Evolutionary conservation across 2,329 filamentous ascomycete genomes (phyloP), one percentile per base, ranked within the genome.

Genomic region (Annulohypoxylon truncatum): DNA sequence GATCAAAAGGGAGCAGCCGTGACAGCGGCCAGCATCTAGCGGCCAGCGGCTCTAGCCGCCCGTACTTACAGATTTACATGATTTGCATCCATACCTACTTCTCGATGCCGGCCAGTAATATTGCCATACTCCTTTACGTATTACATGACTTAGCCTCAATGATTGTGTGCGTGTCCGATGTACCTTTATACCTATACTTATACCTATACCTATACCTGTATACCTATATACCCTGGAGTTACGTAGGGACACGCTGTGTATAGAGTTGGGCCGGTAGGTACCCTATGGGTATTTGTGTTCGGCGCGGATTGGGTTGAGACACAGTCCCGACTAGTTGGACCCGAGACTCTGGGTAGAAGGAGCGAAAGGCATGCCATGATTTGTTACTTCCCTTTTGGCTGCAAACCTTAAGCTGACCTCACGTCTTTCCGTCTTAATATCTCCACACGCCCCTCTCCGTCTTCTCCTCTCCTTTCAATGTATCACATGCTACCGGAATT

Each of bases 341-440:
- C 67, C 67, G 67, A 74, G 71, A 71, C 70, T 69, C 69, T 67
- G 71, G 68, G 72, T 69, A 60, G 73, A 70, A 74, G 72, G 67
- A 72, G 66, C 68, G 51, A 65, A 68, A 60, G 63, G 31, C 35
- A 68, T 61, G 57, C 70, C 66, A 69, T 75, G 74, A 76, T 76
- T 76, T 74, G 74, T 70, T 76, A 69, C 71, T 72, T 69, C 64
- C 51, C 66, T 63, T 69, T 71, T 69, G 72, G 69, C 65, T 62
- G 64, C 66, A 73, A 75, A 75, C 74, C 70, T 75, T 75, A 75
- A 75, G 70, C 69, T 69, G 71, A 75, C 74, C 57, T 73, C 74
- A 63, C 40, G 47, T 35, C 59, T 56, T 53, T 28, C 46, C 35
- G 28, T 71, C 53, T 15, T 29, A 28, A 33, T 50, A 61, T 63